phyloP scores from a whole-genome alignment of 192 early-diverging fungal genomes.

The Backusella tuberculispora region DNA sequence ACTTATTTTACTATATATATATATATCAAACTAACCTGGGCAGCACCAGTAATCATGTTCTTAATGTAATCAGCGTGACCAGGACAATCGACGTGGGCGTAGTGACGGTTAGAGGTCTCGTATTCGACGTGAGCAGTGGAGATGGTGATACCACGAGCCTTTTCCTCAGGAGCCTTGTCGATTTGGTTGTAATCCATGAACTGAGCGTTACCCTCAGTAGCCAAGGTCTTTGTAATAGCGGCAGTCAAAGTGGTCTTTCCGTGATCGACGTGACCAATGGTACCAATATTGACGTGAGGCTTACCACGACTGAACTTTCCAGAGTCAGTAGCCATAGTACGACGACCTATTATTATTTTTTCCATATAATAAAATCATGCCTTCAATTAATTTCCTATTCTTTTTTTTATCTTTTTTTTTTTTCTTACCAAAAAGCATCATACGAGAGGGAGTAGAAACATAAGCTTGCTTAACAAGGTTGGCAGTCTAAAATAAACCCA shows the following conservation, averaged over 20 bases:
- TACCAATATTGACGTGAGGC: constrained; percentile 99
- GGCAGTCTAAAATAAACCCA: constrained; percentile 23
- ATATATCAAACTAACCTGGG: constrained; percentile 61
- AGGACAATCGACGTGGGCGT: constrained; percentile 97
- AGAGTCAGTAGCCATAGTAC: constrained; percentile 54
- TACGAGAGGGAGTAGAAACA: constrained; percentile 33
- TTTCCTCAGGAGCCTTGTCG: constrained; percentile 98
- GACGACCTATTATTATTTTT: constrained; percentile 26
- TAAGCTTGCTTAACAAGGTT: constrained; percentile 40
- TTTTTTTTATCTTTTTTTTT: neutral
- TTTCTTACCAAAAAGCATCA: constrained; percentile 38
- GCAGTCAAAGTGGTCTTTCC: constrained; percentile 99
- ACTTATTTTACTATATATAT: neutral
- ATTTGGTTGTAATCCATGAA: constrained; percentile 96
- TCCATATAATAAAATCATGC: neutral
- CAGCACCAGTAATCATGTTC: constrained; percentile 98
- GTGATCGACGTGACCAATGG: constrained; percentile 99
- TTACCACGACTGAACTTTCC: constrained; percentile 79
- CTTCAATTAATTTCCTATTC: neutral
- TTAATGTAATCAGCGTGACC: constrained; percentile 99
- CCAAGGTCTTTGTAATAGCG: constrained; percentile 96
- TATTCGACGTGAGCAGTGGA: constrained; percentile 97
- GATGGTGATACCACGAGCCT: constrained; percentile 98
- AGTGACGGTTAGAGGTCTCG: constrained; percentile 88
- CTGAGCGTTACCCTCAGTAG: constrained; percentile 77